Percentiles rank a stretch among this genome's conserved stretches.
Evolutionary conservation across 495 filamentous ascomycete genomes (phyloP).

Genomic region (Parathielavia appendiculata): DNA sequence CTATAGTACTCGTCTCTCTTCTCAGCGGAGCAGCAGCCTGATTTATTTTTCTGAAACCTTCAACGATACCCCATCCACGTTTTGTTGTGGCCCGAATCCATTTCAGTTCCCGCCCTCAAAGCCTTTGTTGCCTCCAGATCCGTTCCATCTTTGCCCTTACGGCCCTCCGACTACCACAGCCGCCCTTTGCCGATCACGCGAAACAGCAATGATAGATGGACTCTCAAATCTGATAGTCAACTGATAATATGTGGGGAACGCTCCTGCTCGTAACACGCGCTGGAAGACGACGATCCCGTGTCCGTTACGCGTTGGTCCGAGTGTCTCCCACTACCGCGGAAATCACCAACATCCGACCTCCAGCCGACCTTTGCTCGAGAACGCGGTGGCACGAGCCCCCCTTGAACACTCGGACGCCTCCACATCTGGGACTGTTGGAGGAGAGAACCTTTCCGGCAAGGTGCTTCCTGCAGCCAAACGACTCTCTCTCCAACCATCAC

Average conservation of each 20-base stretch:
- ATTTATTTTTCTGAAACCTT: neutral
- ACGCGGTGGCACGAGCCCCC: neutral
- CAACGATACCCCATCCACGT: neutral
- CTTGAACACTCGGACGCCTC: neutral
- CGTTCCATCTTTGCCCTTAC: neutral
- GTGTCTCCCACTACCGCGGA: neutral
- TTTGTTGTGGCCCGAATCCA: neutral
- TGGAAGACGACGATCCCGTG: slow-evolving; percentile 11
- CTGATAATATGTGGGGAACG: slow-evolving; percentile 12
- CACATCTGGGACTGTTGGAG: neutral
- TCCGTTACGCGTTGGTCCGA: slow-evolving; percentile 15
- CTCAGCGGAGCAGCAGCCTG: neutral
- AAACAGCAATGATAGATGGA: slow-evolving; percentile 8
- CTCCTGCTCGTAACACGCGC: slow-evolving; percentile 13
- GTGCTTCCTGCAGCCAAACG: neutral
- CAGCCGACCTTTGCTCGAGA: neutral
- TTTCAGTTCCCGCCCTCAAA: neutral
- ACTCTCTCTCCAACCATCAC: slow-evolving; percentile 8
- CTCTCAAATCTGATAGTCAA: neutral
- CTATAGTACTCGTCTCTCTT: neutral
- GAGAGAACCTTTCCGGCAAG: neutral
- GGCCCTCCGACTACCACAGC: neutral
- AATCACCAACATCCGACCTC: neutral
- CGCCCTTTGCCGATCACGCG: neutral
- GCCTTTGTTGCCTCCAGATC: neutral